Evolutionary conservation across 441 rosid genomes (phyloP), one percentile per base, ranked within the genome.

Genomic region (Populus hybrid): DNA sequence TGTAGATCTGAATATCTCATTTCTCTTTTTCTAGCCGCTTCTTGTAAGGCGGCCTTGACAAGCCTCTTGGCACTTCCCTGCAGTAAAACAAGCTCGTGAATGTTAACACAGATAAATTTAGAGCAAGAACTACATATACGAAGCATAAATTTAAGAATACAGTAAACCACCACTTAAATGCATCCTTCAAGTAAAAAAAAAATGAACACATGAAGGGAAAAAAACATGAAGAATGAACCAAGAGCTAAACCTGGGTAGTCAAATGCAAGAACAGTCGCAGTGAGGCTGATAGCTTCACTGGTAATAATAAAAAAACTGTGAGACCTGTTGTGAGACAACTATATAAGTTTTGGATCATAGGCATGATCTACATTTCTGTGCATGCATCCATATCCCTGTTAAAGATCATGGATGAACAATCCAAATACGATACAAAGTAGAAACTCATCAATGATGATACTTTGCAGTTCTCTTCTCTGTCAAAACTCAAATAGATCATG

Each of bases 31-130:
- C 86, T 85, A 0, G 98, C 97, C 9, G 97, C 98, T 87, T 90
- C 97, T n/a, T 89, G 94, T 18, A 91, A 89, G 2, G 98, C 98
- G 4, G 95, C 95, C 82, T 89, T 92, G 66, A 91, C 88, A 75
- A 94, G 92, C 79, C 94, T 89, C 79, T 90, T 91, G 18, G 98
- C 98, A 77, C 90, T 92, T 81, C 97, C 97, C 98, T 94, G 86
- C 80, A 75, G 8, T 36, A 28, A 46, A 71, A 9, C 75, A 70
- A 63, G 32, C 32, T 30, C 19, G 57, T 50, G 57, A 46, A 46
- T 14, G 1, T 2, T 0, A 12, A 14, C 57, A 50, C 57, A 4
- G 18, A 16, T 50, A 1, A 50, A 50, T 46, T 46, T 46, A 46
- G 6, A 1, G 7, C 57, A 46, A 46, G 57, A 46, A 46, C 57